Conservation (phyloP, 2,329 filamentous ascomycete genomes). For the Neoascochyta sp. region DNA sequence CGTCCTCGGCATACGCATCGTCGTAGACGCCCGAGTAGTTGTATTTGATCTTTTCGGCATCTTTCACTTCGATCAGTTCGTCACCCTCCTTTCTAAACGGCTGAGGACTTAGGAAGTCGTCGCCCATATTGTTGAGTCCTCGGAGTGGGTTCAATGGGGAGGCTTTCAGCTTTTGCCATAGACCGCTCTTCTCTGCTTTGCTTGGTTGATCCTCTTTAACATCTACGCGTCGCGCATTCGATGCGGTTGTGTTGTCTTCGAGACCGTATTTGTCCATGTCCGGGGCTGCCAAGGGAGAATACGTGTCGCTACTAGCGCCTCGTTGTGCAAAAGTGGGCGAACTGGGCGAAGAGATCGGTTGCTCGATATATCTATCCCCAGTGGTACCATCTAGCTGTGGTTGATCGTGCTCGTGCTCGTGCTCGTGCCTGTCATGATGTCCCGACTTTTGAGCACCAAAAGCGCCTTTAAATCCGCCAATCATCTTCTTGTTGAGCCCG, state of each 20-base stretch:
- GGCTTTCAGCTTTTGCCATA: slow-evolving; percentile 22
- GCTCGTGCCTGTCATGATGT: slow-evolving; percentile 14
- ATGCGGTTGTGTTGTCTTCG: too few relatives aligned
- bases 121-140: slow-evolving; percentile 22
- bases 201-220: slow-evolving; percentile 15
- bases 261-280: slow-evolving; percentile 23
- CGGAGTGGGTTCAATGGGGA: slow-evolving; percentile 21
- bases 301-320: slow-evolving; percentile 32
- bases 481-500: slow-evolving; percentile 38
- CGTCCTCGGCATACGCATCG: slow-evolving; percentile 28
- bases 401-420: slow-evolving; percentile 8
- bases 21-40: slow-evolving; percentile 30
- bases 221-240: too few relatives aligned
- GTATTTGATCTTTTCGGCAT: slow-evolving; percentile 28
- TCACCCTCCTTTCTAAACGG: slow-evolving; percentile 41
- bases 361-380: too few relatives aligned
- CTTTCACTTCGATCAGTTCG: slow-evolving; percentile 28
- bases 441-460: too few relatives aligned
- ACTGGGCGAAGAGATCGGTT: slow-evolving; percentile 21
- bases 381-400: slow-evolving; percentile 16
- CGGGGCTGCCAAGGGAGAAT: slow-evolving; percentile 24
- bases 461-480: slow-evolving; percentile 39
- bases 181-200: slow-evolving; percentile 16
- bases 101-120: slow-evolving; percentile 45
- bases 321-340: slow-evolving; percentile 25